phyloP scores from a whole-genome alignment of 2,329 filamentous ascomycete species.

The Hypocrella siamensis region DNA sequence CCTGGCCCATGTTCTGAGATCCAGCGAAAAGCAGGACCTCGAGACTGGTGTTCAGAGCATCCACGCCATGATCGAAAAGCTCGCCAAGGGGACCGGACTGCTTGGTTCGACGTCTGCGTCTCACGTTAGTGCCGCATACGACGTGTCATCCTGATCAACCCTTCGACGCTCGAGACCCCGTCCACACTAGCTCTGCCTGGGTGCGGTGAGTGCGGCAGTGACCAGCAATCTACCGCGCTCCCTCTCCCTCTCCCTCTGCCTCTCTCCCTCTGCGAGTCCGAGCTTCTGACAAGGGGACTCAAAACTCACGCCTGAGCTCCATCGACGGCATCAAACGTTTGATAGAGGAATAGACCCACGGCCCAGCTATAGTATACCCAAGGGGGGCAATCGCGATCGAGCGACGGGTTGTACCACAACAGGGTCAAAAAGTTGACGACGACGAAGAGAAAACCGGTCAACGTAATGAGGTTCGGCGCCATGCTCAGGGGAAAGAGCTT shows the following conservation, averaged over 20 bases:
- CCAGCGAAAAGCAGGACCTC: constrained; percentile 86
- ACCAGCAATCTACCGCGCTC: no score
- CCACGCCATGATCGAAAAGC: constrained; percentile 93
- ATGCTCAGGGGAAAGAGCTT: constrained; percentile 89
- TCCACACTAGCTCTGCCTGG: no score
- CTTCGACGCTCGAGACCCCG: not conserved
- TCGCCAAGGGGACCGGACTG: constrained; percentile 92
- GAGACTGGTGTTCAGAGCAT: constrained; percentile 90
- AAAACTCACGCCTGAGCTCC: constrained; percentile 70
- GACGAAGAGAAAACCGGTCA: constrained; percentile 82
- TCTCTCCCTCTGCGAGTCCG: no score
- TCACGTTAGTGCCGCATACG: constrained; percentile 1
- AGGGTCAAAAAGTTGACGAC: constrained; percentile 79
- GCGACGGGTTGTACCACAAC: constrained; percentile 87
- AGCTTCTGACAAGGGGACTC: not conserved
- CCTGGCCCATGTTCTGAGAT: constrained; percentile 83
- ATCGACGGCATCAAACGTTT: constrained; percentile 96
- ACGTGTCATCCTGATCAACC: not conserved
- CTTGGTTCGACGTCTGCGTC: constrained; percentile 57
- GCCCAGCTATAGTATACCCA: constrained; percentile 97
- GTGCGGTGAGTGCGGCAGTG: no score
- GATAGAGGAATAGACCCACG: constrained; percentile 80
- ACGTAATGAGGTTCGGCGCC: constrained; percentile 78
- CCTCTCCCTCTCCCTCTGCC: no score
- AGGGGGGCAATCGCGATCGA: constrained; percentile 81